A percentile compares a stretch with the other conserved stretches of the same genome.
Evolutionary conservation across 768 basidiomycete genomes (phyloP).

Genomic region (Trametes gibbosa): DNA sequence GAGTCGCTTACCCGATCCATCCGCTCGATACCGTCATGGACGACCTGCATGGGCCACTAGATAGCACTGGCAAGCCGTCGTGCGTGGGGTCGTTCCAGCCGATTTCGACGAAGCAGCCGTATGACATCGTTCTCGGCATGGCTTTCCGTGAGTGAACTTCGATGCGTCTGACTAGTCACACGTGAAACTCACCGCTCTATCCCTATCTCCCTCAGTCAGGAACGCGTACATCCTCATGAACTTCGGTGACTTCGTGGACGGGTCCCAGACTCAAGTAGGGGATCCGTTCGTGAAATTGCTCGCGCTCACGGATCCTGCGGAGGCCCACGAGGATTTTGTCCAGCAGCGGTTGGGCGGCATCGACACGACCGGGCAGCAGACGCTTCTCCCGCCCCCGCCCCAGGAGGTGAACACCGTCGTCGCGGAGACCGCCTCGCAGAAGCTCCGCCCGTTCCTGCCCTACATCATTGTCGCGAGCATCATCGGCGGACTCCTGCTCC

Average conservation of each 20-base stretch:
- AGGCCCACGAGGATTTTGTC: conserved; percentile 34
- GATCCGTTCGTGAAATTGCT: conserved; percentile 35
- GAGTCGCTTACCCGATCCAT: conserved; percentile 33
- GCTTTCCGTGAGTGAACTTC: conserved; percentile 29
- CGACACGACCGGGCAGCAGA: conserved; percentile 29
- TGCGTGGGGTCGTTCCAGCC: conserved; percentile 36
- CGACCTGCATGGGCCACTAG: conserved; percentile 14
- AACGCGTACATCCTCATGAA: conserved; percentile 36
- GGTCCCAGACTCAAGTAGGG: conserved; percentile 23
- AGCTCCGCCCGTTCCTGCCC: conserved; percentile 23
- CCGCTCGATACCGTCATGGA: conserved; percentile 33
- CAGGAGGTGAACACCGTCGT: conserved; percentile 16
- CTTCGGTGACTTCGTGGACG: conserved; percentile 34
- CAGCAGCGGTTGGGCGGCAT: conserved; percentile 28
- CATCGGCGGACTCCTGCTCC: conserved; percentile 22
- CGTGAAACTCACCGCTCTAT: not conserved
- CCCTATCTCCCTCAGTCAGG: conserved; percentile 26
- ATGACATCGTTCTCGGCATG: conserved; percentile 34
- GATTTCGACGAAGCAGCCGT: conserved; percentile 12
- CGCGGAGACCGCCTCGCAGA: conserved; percentile 14
- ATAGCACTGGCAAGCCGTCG: conserved; percentile 23
- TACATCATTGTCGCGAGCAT: conserved; percentile 28
- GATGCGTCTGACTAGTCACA: not conserved
- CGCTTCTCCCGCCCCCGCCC: conserved; percentile 22
- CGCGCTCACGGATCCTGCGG: conserved; percentile 21